Evolutionary conservation across 225 moss, liverwort and hornwort genomes (phyloP), one percentile per base, ranked within the genome.

Genomic region (Sphagnum tenellum): DNA sequence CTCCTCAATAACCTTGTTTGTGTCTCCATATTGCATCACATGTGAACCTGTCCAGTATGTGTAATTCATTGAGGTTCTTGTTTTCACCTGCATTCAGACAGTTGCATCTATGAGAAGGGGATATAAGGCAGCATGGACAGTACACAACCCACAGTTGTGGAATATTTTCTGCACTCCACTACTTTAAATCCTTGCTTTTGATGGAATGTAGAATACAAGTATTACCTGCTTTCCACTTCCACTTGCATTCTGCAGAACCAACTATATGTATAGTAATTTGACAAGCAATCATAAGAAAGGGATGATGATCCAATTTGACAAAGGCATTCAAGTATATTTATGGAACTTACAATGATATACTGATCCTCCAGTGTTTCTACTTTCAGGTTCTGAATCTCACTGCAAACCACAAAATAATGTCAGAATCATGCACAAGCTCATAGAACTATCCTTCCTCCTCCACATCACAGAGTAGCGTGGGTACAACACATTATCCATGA

Each of bases 21-120:
- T 12, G 61, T 98, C 93, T 67, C 96, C 96, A 46, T 98, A 98
- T 68, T 93, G 76, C 96, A 98, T 98, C 50, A 98, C 96, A 69
- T 98, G 96, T 9, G 96, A 98, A 50, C 96, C 96, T n/a, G 85
- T 69, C 66, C 73, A 73, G 66, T 87, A 98, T 0, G 96, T 98
- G 64, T 89, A 78, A 79, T 87, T 81, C 62, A 92, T 93, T 2
- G 96, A 98, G 47, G 96, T 98, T 71, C 96, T 90, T 14, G 77
- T 81, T 70, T 98, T 93, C 11, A 98, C 95, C 95, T 96, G 86
- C 12, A 12, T 11, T 14, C 4, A 9, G 6, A n/a, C 14, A 64
- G 7, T 53, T 10, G 10, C 10, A 3, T 8, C 49, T 62, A 29
- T 29, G 29, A 29, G 29, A 29, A 29, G 29, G 29, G 29, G 1